phyloP scores from a whole-genome alignment of 148 eudicot species.

The Salicornia ramosissima region DNA sequence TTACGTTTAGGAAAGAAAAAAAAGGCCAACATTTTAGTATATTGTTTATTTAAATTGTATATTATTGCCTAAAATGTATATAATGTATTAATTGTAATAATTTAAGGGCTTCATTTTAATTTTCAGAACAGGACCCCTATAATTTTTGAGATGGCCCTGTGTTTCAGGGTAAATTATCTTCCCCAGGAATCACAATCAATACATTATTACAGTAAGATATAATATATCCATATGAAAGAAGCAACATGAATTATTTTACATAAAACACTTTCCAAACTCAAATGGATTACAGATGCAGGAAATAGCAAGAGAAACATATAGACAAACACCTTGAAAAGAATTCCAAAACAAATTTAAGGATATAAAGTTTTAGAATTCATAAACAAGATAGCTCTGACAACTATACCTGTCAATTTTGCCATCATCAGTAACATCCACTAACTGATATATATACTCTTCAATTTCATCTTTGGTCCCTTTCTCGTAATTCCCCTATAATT shows the following conservation, averaged over 20 bases:
- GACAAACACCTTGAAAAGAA: not conserved
- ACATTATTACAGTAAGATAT: too few relatives aligned
- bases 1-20: too few relatives aligned
- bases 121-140: too few relatives aligned
- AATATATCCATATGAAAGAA: not conserved
- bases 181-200: too few relatives aligned
- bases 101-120: too few relatives aligned
- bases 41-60: too few relatives aligned
- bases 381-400: not conserved
- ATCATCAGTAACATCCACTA: constrained; percentile 67
- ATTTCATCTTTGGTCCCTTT: constrained; percentile 85
- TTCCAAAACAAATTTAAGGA: not conserved
- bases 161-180: too few relatives aligned
- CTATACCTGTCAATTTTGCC: constrained; percentile 64
- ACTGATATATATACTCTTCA: constrained; percentile 66
- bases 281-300: not conserved
- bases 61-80: too few relatives aligned
- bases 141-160: too few relatives aligned
- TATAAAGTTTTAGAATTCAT: not conserved
- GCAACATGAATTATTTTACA: not conserved
- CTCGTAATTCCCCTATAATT: constrained; percentile 76
- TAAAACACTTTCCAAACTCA: not conserved
- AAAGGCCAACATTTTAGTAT: too few relatives aligned
- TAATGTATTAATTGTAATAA: too few relatives aligned
- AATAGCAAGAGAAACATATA: not conserved